These are phyloP conservation scores for Aspergillus intermedius DNA, from an alignment of 2,329 filamentous ascomycete species.

Conservation along the genomic window DNA sequence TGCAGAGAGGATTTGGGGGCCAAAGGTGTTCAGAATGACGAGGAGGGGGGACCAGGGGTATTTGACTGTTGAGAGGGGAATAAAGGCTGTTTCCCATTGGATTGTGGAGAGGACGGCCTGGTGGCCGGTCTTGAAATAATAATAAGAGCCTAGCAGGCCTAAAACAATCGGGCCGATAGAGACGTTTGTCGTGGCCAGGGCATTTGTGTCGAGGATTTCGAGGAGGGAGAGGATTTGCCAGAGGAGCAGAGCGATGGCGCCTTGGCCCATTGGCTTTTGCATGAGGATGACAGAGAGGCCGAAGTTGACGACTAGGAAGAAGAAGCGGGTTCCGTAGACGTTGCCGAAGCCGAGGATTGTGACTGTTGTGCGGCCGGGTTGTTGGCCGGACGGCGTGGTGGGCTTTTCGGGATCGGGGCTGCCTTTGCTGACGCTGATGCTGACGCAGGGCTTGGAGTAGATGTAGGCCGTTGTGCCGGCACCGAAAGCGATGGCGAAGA, in stretches of 20 bases:
- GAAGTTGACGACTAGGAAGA: conserved; percentile 74
- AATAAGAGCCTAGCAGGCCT: conserved; percentile 81
- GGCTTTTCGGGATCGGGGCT: conserved; percentile 36
- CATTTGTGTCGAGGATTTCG: conserved; percentile 58
- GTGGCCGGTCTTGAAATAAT: conserved; percentile 97
- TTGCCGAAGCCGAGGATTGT: conserved; percentile 89
- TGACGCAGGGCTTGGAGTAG: conserved; percentile 79
- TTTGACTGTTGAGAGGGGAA: conserved; percentile 71
- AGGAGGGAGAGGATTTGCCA: conserved; percentile 80
- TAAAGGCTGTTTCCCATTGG: conserved; percentile 94
- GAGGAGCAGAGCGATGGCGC: conserved; percentile 71
- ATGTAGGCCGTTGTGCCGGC: conserved; percentile 79
- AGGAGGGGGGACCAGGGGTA: conserved; percentile 88
- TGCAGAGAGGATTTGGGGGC: conserved; percentile 76
- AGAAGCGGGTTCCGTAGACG: conserved; percentile 82
- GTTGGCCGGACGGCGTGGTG: conserved; percentile 23
- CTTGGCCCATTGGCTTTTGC: conserved; percentile 90
- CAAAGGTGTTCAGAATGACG: conserved; percentile 79
- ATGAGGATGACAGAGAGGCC: conserved; percentile 70
- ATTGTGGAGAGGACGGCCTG: conserved; percentile 81
- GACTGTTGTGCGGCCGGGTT: conserved; percentile 46
- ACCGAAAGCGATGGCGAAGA: conserved; percentile 71
- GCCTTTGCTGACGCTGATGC: conserved; percentile 55
- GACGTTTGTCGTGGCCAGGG: conserved; percentile 51
- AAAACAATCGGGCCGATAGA: conserved; percentile 79